Base-by-base conservation (phyloP, 1,284 basidiomycete species). In the Erythrobasidium hasegawianum region DNA sequence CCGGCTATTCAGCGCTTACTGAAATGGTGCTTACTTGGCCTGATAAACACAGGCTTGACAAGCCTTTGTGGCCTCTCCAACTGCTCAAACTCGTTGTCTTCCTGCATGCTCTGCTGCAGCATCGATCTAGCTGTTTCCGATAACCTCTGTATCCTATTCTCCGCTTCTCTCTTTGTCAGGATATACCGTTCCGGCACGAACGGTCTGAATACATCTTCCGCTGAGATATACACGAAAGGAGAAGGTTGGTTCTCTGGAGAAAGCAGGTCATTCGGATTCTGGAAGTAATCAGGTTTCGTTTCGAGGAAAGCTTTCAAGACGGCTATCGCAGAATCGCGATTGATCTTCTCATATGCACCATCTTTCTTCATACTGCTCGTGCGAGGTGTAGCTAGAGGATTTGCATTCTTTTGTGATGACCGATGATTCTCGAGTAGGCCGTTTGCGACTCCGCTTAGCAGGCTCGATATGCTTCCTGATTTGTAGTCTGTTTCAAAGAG, bases 181-280 rank as follows among this genome's bases (percentile, higher is more conserved):
- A 96, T 90, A 79, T 97, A 97, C 45, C 88, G 80, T 0, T 84
- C 80, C 24, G 93, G 86, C 38, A 97, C 84, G 70, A 95, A 75
- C 1, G 95, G 95, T 26, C 90, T 83, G 79, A 87, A 91, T 47
- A 94, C 85, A 75, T 97, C 93, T 72, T 94, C 94, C 3, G 95
- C 94, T 38, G 95, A 98, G 69, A 98, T 82, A 78, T 89, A 97
- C 47, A 97, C 83, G 78, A 98, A 97, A 4, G 90, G 84, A 60
- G 62, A 16, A 9, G 68, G 40, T 1, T 69, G 38, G 7, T 67
- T 43, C 2, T 70, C 57, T 3, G 74, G 39, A 27, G 49, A 60
- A 33, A 33, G 33, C 33, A 33, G 33, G 33, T 33, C 33, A 33
- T 33, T 33, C 33, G 26, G 10, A 50, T 53, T 18, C 64, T 40